Evolutionary conservation across 768 basidiomycete species (phyloP).

Genomic region (Galerina sulciceps): DNA sequence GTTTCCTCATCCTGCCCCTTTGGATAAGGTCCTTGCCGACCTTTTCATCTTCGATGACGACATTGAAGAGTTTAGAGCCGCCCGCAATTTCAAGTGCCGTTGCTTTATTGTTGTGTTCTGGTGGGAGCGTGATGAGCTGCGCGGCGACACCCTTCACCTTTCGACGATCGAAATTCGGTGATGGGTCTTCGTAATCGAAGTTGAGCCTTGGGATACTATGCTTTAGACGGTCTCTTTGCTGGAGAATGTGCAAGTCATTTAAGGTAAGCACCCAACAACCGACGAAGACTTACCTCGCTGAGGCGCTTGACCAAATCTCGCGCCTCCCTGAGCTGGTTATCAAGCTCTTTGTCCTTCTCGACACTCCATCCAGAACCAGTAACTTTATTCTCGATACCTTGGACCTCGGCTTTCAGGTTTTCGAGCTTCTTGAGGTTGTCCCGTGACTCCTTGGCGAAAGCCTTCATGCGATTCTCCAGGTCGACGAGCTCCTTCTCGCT

Average conservation of each 20-base stretch:
- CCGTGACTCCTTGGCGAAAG: slow-evolving; percentile 81
- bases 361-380: slow-evolving; percentile 74
- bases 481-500: slow-evolving; percentile 76
- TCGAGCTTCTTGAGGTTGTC: slow-evolving; percentile 76
- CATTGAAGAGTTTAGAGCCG: slow-evolving; percentile 88
- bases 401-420: slow-evolving; percentile 58
- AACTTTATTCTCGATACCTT: slow-evolving; percentile 54
- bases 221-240: slow-evolving; percentile 74
- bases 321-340: slow-evolving; percentile 53
- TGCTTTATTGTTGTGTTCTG: slow-evolving; percentile 73
- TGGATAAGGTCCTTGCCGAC: slow-evolving; percentile 86
- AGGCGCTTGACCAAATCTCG: slow-evolving; percentile 57
- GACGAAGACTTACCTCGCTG: slow-evolving; percentile 58
- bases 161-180: slow-evolving; percentile 77
- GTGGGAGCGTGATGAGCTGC: slow-evolving; percentile 77
- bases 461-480: slow-evolving; percentile 81
- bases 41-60: slow-evolving; percentile 90
- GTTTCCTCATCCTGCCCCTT: slow-evolving; percentile 74
- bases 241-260: not conserved
- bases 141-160: slow-evolving; percentile 94
- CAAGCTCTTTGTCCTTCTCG: slow-evolving; percentile 67
- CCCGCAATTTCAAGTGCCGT: slow-evolving; percentile 94
- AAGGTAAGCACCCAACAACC: not conserved
- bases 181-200: slow-evolving; percentile 82
- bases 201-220: slow-evolving; percentile 69